These are phyloP conservation scores for Rhinocladiella similis DNA, from an alignment of 2,329 filamentous ascomycete species.

Conservation along the genomic window DNA sequence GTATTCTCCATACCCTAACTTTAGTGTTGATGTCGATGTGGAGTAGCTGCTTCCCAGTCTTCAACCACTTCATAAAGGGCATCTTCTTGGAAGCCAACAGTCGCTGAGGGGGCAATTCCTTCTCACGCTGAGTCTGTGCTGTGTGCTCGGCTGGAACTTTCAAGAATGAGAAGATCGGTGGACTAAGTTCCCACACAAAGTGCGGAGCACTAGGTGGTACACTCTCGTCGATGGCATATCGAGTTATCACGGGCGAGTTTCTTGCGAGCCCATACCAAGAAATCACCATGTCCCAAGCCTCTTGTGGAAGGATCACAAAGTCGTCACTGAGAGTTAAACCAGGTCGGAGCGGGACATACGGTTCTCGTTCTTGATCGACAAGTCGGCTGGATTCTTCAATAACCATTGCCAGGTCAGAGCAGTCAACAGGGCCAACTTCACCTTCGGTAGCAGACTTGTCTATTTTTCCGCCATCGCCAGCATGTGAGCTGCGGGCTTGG, in stretches of 20 bases:
- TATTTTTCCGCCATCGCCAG: constrained; percentile 49
- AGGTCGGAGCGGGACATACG: constrained; percentile 71
- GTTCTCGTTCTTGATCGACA: constrained; percentile 47
- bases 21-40: constrained; percentile 70
- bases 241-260: constrained; percentile 69
- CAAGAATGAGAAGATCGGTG: constrained; percentile 80
- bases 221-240: constrained; percentile 73
- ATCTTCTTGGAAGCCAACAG: constrained; percentile 71
- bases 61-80: constrained; percentile 73
- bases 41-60: constrained; percentile 67
- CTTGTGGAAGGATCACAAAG: constrained; percentile 73
- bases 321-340: constrained; percentile 65
- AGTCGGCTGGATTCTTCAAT: constrained; percentile 44
- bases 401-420: constrained; percentile 74
- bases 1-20: constrained; percentile 73
- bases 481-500: constrained; percentile 63
- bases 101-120: constrained; percentile 61
- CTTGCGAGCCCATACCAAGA: constrained; percentile 78
- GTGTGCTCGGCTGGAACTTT: constrained; percentile 68
- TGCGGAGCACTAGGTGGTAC: constrained; percentile 61
- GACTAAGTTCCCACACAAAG: constrained; percentile 78
- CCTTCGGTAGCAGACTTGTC: constrained; percentile 62
- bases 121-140: constrained; percentile 61
- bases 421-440: constrained; percentile 79
- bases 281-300: constrained; percentile 78